Conservation (phyloP, 805 yeast species). For the Candida insectalens region DNA sequence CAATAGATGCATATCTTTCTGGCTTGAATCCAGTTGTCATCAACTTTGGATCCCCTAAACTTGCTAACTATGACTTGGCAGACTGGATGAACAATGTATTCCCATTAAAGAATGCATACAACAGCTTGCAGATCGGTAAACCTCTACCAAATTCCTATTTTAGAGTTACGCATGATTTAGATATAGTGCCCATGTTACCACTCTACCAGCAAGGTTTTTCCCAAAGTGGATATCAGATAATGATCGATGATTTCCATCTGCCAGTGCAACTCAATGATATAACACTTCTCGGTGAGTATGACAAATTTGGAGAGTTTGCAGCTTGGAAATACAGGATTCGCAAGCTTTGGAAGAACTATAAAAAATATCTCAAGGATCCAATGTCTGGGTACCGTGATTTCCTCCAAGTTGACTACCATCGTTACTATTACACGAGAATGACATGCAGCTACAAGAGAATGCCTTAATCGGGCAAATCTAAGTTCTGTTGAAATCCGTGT, state of each 20-base stretch:
- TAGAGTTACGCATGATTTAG: slow-evolving; percentile 49
- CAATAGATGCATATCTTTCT: slow-evolving; percentile 47
- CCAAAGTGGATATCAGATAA: slow-evolving; percentile 32
- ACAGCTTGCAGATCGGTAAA: neutral
- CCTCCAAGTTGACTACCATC: slow-evolving; percentile 1
- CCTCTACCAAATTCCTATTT: slow-evolving; percentile 28
- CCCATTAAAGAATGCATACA: slow-evolving; percentile 19
- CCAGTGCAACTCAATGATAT: neutral
- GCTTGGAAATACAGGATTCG: neutral
- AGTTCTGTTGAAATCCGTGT: neutral
- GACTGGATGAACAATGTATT: slow-evolving; percentile 42
- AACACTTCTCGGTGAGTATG: slow-evolving; percentile 1
- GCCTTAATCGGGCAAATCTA: neutral
- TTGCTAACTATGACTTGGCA: slow-evolving; percentile 44
- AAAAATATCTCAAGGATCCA: slow-evolving; percentile 1
- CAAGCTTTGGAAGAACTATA: slow-evolving; percentile 1
- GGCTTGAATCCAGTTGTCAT: slow-evolving; percentile 49
- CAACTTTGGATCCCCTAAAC: slow-evolving; percentile 52
- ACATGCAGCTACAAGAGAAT: slow-evolving; percentile 1
- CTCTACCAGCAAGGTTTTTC: slow-evolving; percentile 29
- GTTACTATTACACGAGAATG: slow-evolving; percentile 2
- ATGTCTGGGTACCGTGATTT: slow-evolving; percentile 1
- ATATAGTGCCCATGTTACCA: slow-evolving; percentile 52
- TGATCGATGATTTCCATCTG: neutral
- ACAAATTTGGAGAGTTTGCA: neutral